Evolutionary conservation across 345 rosid genomes (phyloP).

Genomic region (Populus davidiana): DNA sequence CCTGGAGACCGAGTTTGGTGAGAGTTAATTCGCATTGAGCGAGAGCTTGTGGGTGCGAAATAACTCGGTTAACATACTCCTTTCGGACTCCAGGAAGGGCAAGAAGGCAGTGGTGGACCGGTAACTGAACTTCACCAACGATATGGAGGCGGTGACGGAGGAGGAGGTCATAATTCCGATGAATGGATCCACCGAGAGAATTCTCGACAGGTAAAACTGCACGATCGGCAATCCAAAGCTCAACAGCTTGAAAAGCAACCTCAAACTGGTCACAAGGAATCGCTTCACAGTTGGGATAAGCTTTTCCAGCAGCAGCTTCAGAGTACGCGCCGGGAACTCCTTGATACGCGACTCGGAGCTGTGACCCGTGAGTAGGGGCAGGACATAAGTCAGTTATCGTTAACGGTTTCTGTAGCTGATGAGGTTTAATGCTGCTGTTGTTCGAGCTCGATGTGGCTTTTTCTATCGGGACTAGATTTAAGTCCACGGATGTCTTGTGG

Average conservation of each 20-base stretch:
- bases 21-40: constrained; percentile 86
- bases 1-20: constrained; percentile 74
- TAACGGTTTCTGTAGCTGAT: constrained; percentile 43
- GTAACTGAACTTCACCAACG: constrained; percentile 90
- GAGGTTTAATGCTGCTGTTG: constrained; percentile 16
- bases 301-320: constrained; percentile 96
- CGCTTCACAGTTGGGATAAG: constrained; percentile 87
- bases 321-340: constrained; percentile 99
- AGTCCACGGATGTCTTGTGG: constrained; percentile 43
- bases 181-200: constrained; percentile 94
- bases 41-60: constrained; percentile 95
- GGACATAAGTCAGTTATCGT: constrained; percentile 74
- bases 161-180: constrained; percentile 88
- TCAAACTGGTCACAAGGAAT: constrained; percentile 97
- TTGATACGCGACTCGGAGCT: constrained; percentile 86
- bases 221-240: constrained; percentile 98
- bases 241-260: constrained; percentile 93
- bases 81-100: constrained; percentile 85
- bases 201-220: constrained; percentile 93
- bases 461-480: constrained; percentile 48
- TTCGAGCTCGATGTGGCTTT: neutral
- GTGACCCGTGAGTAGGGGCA: constrained; percentile 88
- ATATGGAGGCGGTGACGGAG: constrained; percentile 97
- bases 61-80: constrained; percentile 77
- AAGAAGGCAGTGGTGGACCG: constrained; percentile 90